Evolutionary conservation across 2,329 filamentous ascomycete genomes (phyloP).

Genomic region (Microcyclosporella mali): DNA sequence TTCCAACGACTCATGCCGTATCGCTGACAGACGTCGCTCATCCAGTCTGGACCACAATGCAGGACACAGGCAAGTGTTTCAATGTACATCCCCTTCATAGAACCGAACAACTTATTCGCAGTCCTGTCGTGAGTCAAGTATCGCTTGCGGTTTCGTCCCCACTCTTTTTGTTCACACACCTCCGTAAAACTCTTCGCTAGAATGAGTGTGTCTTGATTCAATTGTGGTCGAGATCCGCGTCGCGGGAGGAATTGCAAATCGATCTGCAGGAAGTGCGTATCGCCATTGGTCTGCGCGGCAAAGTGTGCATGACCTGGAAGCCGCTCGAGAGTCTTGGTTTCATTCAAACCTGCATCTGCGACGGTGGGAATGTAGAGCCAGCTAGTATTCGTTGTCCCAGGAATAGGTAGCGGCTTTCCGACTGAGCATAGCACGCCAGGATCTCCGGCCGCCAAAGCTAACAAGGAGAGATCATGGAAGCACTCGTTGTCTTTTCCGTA

Average conservation of each 20-base stretch:
- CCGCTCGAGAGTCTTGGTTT: constrained; percentile 28
- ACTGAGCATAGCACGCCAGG: constrained; percentile 36
- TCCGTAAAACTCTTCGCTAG: constrained; percentile 33
- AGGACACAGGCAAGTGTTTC: constrained; percentile 38
- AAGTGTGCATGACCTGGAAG: constrained; percentile 18
- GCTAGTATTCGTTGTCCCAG: constrained; percentile 13
- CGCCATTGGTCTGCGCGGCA: constrained; percentile 26
- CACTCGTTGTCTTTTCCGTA: constrained; percentile 34
- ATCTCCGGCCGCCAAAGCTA: constrained; percentile 38
- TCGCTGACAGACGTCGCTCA: constrained; percentile 31
- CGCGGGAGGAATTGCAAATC: constrained; percentile 36
- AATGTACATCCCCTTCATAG: constrained; percentile 38
- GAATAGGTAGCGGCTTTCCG: constrained; percentile 27
- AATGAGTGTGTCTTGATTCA: constrained; percentile 17
- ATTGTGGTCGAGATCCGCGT: constrained; percentile 6
- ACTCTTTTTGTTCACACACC: constrained; percentile 27
- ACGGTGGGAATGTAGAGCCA: constrained; percentile 30
- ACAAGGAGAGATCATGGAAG: constrained; percentile 36
- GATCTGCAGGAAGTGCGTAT: constrained; percentile 36
- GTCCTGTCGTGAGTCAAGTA: constrained; percentile 27
- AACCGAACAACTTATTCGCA: constrained; percentile 32
- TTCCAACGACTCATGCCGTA: constrained; percentile 30
- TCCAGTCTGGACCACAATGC: constrained; percentile 36
- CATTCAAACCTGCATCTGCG: constrained; percentile 31
- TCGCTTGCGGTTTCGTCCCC: constrained; percentile 29